Conservation (phyloP, 2,329 filamentous ascomycete species). For the Capronia americana region DNA sequence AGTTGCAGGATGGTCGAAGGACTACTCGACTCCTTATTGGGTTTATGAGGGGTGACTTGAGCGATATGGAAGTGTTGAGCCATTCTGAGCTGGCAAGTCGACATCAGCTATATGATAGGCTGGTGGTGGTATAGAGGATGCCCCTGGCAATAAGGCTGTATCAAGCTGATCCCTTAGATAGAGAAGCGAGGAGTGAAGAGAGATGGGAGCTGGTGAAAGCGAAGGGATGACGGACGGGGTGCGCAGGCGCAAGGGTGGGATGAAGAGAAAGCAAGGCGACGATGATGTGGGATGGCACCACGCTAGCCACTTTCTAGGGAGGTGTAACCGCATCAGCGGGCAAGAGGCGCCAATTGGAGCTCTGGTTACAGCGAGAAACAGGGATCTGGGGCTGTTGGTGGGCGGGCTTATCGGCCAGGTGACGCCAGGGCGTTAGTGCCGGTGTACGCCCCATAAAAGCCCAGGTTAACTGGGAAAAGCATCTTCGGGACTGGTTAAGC, state of each 20-base stretch:
- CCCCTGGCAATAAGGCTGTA: conserved; percentile 16
- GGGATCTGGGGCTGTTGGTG: not conserved
- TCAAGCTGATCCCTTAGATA: not conserved
- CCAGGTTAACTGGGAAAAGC: not conserved
- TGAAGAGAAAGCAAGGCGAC: conserved; percentile 11
- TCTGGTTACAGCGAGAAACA: not conserved
- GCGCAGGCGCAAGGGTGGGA: conserved; percentile 13
- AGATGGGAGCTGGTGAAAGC: conserved; percentile 14
- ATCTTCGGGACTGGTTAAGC: conserved; percentile 3
- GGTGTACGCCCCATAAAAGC: not conserved
- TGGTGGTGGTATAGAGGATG: conserved; percentile 12
- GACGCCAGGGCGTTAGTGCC: conserved; percentile 1
- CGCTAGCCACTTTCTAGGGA: conserved; percentile 25
- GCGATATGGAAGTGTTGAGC: conserved; percentile 42
- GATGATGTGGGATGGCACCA: conserved; percentile 21
- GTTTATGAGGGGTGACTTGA: conserved; percentile 37
- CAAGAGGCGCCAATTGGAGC: conserved; percentile 7
- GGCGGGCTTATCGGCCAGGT: not conserved
- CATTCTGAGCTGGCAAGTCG: conserved; percentile 44
- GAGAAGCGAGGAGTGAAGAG: conserved; percentile 4
- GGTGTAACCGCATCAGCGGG: conserved; percentile 17
- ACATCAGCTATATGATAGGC: conserved; percentile 39
- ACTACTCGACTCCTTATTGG: conserved; percentile 40
- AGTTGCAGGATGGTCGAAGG: conserved; percentile 39
- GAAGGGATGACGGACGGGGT: conserved; percentile 4